Percentiles rank a stretch among this genome's conserved stretches.
Conservation (phyloP, 2,329 filamentous ascomycete genomes). For the Exophiala phaeomuriformis region DNA sequence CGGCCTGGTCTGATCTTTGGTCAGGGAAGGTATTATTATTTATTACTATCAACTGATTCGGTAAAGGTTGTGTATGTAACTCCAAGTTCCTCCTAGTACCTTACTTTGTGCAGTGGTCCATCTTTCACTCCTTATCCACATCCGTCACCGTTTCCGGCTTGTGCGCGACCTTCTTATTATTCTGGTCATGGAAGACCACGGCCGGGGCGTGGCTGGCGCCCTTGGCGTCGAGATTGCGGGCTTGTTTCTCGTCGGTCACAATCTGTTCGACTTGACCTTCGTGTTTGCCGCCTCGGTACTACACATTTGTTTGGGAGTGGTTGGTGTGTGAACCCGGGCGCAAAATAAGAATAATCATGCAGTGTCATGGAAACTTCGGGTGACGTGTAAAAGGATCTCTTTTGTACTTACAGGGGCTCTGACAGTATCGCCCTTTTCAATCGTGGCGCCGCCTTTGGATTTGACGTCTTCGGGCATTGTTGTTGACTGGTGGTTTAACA, state of each 20-base stretch:
- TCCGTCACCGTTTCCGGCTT: slow-evolving; percentile 19
- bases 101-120: too few species aligned
- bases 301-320: too few species aligned
- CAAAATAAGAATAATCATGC: too few species aligned
- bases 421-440: slow-evolving; percentile 20
- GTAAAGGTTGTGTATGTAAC: too few species aligned
- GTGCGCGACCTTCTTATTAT: slow-evolving; percentile 23
- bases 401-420: slow-evolving; percentile 11
- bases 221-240: slow-evolving; percentile 10
- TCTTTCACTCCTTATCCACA: slow-evolving; percentile 15
- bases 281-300: slow-evolving; percentile 22
- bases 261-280: slow-evolving; percentile 19
- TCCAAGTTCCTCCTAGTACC: too few species aligned
- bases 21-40: too few species aligned
- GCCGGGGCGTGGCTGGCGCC: slow-evolving; percentile 20
- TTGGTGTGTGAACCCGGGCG: too few species aligned
- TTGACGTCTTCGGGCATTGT: slow-evolving; percentile 19
- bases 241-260: slow-evolving; percentile 14
- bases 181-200: slow-evolving; percentile 21
- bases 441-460: slow-evolving; percentile 19
- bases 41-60: too few species aligned
- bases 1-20: too few species aligned
- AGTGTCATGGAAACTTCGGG: too few species aligned
- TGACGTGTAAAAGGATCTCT: background rate
- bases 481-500: too few species aligned